Percentiles rank a stretch among this genome's conserved stretches.
phyloP scores from a whole-genome alignment of 202 grass and related monocot genomes.

The Tripidium arundinaceum region DNA sequence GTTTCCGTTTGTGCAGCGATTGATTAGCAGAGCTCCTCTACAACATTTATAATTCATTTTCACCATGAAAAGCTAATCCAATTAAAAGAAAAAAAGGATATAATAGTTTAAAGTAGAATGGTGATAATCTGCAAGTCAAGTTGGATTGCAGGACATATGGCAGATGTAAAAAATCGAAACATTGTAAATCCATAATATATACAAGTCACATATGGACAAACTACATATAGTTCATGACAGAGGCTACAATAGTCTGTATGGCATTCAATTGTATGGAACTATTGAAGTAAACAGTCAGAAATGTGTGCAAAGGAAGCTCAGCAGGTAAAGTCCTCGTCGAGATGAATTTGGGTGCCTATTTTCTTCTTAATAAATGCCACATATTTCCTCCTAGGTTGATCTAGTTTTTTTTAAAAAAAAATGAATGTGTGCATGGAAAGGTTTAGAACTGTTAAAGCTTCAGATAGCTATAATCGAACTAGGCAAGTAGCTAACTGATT shows the following conservation, averaged over 20 bases:
- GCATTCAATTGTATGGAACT: conserved; percentile 1
- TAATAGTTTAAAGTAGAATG: conserved; percentile 9
- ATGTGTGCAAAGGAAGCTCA: background rate
- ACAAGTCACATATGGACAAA: background rate
- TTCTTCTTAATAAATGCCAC: background rate
- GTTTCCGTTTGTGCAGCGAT: conserved; percentile 42
- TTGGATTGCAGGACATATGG: background rate
- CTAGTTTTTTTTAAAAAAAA: background rate
- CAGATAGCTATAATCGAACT: background rate
- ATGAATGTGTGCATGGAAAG: background rate
- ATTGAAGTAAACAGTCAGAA: background rate
- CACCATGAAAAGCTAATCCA: background rate
- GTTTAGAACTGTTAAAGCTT: background rate
- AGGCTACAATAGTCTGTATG: background rate
- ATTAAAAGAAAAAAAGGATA: conserved; percentile 8
- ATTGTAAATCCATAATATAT: background rate
- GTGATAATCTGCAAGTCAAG: conserved; percentile 10
- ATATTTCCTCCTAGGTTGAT: background rate
- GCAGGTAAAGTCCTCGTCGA: background rate
- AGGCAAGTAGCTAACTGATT: background rate
- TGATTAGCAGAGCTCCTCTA: conserved; percentile 42
- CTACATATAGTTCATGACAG: conserved; percentile 2
- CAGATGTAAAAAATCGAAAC: background rate
- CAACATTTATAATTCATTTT: conserved; percentile 30
- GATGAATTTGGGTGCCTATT: background rate